Evolutionary conservation across 2,329 filamentous ascomycete species (phyloP).

Genomic region (Aspergillus puulaauensis): DNA sequence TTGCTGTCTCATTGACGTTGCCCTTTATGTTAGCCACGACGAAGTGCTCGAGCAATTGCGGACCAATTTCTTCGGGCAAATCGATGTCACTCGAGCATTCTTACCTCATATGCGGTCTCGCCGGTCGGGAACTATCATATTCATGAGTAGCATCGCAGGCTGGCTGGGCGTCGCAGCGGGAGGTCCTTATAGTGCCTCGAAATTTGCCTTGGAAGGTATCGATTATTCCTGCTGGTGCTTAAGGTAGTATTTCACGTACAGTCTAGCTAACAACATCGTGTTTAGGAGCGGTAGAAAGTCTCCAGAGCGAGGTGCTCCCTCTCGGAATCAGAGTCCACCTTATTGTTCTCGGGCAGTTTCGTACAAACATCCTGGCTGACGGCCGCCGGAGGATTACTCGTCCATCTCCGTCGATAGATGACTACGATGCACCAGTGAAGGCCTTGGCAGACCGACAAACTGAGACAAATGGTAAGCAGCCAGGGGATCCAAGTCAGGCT

Average conservation of each 20-base stretch:
- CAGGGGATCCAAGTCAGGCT: constrained; percentile 15
- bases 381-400: too few relatives aligned
- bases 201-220: constrained; percentile 22
- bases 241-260: too few relatives aligned
- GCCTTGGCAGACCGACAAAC: neutral
- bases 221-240: constrained; percentile 43
- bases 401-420: too few relatives aligned
- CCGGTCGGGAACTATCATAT: constrained; percentile 39
- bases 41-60: neutral
- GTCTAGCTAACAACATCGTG: too few relatives aligned
- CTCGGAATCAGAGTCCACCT: too few relatives aligned
- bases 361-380: constrained; percentile 47
- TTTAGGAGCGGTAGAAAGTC: too few relatives aligned
- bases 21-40: too few relatives aligned
- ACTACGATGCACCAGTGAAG: too few relatives aligned
- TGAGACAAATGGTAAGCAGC: constrained; percentile 6
- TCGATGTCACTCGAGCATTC: constrained; percentile 39
- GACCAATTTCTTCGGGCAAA: constrained; percentile 29
- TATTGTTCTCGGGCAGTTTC: constrained; percentile 50
- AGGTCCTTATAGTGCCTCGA: neutral
- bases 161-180: neutral
- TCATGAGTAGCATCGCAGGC: constrained; percentile 45
- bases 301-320: too few relatives aligned
- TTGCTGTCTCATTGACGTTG: too few relatives aligned
- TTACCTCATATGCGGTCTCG: constrained; percentile 39